phyloP scores from a whole-genome alignment of 192 early-diverging fungal genomes.

The Coemansia sp. region DNA sequence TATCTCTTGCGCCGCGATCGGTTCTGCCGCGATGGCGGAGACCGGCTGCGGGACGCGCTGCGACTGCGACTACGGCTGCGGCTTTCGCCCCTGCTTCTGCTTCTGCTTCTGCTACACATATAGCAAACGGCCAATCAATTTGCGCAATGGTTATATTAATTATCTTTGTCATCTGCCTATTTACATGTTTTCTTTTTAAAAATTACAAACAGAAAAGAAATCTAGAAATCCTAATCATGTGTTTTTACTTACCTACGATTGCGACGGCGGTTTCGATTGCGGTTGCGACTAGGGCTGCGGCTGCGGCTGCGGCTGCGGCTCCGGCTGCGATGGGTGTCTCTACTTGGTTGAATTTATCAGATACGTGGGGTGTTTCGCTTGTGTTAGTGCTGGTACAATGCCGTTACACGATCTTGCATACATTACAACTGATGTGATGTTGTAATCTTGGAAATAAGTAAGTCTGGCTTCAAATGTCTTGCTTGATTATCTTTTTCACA shows the following conservation, averaged over 20 bases:
- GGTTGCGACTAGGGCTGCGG: constrained; percentile 10
- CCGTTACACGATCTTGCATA: neutral
- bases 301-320: constrained; percentile 25
- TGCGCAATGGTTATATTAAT: too few relatives aligned
- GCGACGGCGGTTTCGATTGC: constrained; percentile 8
- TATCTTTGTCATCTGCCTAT: neutral
- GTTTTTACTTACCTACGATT: constrained; percentile 8
- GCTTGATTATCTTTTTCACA: neutral
- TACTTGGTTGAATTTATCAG: constrained; percentile 9
- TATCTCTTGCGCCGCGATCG: constrained; percentile 18
- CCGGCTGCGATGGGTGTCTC: constrained; percentile 23
- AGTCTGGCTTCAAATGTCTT: neutral
- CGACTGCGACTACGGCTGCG: constrained; percentile 18
- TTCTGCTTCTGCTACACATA: constrained; percentile 10
- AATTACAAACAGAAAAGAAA: neutral
- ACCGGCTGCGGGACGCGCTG: constrained; percentile 18
- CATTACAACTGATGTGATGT: neutral
- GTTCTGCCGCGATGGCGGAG: constrained; percentile 11
- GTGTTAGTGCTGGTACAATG: constrained; percentile 7
- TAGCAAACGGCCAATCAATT: neutral
- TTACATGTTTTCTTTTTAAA: neutral
- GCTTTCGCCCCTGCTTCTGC: neutral
- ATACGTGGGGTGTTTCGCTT: neutral
- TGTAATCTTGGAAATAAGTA: neutral
- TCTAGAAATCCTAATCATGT: neutral